Percentiles rank a stretch among this genome's conserved stretches.
These are phyloP conservation scores for Ramalina peruviana DNA, from an alignment of 495 filamentous ascomycete species.

Conservation along the genomic window DNA sequence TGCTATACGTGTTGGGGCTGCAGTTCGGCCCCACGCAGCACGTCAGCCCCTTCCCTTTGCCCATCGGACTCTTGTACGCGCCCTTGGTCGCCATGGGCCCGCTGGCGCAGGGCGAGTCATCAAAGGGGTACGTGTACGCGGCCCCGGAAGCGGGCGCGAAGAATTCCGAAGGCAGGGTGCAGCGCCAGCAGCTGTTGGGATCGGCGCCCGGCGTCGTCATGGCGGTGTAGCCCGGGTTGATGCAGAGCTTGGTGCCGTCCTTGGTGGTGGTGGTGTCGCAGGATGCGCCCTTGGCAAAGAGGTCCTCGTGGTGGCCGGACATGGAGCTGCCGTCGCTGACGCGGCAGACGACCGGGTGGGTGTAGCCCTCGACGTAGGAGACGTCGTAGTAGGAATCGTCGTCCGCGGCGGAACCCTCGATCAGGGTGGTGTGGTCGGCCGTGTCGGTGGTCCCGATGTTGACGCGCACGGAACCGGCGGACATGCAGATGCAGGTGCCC, in stretches of 20 bases:
- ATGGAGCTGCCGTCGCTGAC: neutral
- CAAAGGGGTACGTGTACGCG: neutral
- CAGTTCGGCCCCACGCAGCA: neutral
- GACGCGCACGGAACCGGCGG: neutral
- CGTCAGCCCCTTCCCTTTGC: neutral
- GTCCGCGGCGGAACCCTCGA: neutral
- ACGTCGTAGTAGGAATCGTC: neutral
- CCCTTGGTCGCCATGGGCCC: neutral
- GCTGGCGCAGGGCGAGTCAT: neutral
- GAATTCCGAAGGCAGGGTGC: constrained; percentile 1
- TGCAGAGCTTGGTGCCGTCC: neutral
- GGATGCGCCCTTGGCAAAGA: neutral
- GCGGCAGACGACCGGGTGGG: neutral
- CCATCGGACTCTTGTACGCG: constrained; percentile 1
- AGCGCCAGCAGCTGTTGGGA: neutral
- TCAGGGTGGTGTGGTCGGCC: neutral
- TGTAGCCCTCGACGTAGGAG: constrained; percentile 4
- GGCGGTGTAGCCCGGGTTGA: neutral
- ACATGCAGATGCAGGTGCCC: constrained; percentile 2
- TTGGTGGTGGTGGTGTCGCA: neutral
- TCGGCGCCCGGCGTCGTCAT: neutral
- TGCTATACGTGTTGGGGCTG: neutral
- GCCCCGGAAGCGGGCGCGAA: constrained; percentile 1
- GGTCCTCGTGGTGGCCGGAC: constrained; percentile 1
- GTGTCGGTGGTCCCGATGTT: constrained; percentile 1